Conservation (phyloP, 108 stramenopile species). For the Aurantiochytrium sp. region DNA sequence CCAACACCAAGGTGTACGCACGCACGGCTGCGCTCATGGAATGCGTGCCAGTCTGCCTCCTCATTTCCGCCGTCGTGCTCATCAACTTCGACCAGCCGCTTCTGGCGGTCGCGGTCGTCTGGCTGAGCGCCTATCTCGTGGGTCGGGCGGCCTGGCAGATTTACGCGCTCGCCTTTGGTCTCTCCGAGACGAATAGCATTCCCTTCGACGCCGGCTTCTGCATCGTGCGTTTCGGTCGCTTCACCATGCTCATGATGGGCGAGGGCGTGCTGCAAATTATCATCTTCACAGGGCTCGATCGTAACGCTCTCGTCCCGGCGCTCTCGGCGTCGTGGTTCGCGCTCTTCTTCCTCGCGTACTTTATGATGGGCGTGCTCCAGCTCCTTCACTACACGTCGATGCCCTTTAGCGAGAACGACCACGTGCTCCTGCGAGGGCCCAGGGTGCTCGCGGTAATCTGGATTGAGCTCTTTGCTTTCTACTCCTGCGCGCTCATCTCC, state of each 20-base stretch:
- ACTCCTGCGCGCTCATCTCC: neutral
- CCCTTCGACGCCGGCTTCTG: neutral
- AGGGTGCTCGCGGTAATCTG: neutral
- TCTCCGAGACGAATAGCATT: neutral
- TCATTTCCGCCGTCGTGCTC: neutral
- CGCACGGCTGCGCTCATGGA: neutral
- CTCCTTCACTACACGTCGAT: neutral
- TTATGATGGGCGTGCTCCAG: neutral
- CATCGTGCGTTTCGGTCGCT: neutral
- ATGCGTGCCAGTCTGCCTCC: neutral
- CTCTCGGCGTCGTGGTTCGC: neutral
- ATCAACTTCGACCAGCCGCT: neutral
- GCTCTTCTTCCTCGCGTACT: neutral
- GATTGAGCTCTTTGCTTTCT: conserved; percentile 6
- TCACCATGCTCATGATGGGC: conserved; percentile 18
- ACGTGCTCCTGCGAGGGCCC: neutral
- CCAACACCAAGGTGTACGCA: neutral
- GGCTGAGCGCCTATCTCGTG: neutral
- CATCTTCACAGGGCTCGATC: neutral
- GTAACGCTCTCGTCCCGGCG: neutral
- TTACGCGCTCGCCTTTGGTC: neutral
- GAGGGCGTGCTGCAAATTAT: conserved; percentile 22
- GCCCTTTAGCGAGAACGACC: neutral
- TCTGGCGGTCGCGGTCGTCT: neutral
- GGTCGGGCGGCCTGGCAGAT: neutral